phyloP scores from a whole-genome alignment of 768 basidiomycete species.

The Galerina sulciceps region DNA sequence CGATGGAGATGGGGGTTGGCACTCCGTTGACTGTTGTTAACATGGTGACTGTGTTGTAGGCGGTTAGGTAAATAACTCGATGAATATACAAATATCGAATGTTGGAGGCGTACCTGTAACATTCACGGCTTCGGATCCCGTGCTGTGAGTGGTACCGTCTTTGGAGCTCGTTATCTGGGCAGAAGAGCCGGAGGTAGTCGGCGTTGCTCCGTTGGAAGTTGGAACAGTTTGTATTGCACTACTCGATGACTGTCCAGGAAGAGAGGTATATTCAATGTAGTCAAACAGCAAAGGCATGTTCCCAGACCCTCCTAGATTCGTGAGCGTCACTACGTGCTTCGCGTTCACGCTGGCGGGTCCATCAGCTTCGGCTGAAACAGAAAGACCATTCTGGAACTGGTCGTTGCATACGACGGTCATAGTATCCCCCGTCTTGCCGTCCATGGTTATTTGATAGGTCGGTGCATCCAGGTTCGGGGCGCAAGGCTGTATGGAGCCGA shows the following conservation, averaged over 20 bases:
- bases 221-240: not conserved
- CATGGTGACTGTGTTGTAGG: not conserved
- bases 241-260: not conserved
- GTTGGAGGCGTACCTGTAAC: not conserved
- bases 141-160: not conserved
- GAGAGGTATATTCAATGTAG: not conserved
- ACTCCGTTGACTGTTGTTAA: not conserved
- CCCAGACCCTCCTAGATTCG: not conserved
- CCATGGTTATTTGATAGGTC: not conserved
- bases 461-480: not conserved
- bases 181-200: not conserved
- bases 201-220: not conserved
- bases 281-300: not conserved
- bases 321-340: not conserved
- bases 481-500: not conserved
- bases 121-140: not conserved
- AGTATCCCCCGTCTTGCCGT: not conserved
- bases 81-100: too few species aligned
- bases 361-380: not conserved
- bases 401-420: not conserved
- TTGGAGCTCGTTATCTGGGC: not conserved
- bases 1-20: not conserved
- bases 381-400: not conserved
- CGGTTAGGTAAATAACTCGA: too few species aligned
- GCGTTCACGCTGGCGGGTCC: not conserved